Conservation (phyloP, 495 filamentous ascomycete genomes). For the Lasiosphaeria hispida region DNA sequence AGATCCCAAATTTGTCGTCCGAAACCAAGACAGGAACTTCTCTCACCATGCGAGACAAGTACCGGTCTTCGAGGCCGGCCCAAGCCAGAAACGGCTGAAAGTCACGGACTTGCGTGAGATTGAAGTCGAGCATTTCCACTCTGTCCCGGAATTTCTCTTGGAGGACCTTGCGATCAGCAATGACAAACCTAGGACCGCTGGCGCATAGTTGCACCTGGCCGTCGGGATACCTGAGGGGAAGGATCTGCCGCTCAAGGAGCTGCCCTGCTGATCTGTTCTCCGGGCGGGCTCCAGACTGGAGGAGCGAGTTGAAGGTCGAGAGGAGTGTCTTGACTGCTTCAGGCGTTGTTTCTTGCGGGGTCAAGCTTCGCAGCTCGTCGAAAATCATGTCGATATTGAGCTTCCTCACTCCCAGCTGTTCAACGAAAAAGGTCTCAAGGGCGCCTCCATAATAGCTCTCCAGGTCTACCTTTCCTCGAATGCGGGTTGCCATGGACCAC, state of each 20-base stretch:
- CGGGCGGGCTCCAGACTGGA: not conserved
- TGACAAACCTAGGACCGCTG: slow-evolving; percentile 26
- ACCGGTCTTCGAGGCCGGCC: slow-evolving; percentile 30
- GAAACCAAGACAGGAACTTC: slow-evolving; percentile 30
- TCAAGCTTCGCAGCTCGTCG: slow-evolving; percentile 30
- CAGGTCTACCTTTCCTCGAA: slow-evolving; percentile 28
- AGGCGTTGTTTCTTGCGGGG: not conserved
- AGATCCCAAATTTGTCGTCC: slow-evolving; percentile 20
- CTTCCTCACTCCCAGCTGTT: slow-evolving; percentile 26
- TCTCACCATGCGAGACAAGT: slow-evolving; percentile 33
- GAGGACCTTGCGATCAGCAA: slow-evolving; percentile 35
- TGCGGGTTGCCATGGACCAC: not conserved
- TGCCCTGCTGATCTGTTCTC: not conserved
- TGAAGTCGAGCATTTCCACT: slow-evolving; percentile 38
- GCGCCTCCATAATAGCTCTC: slow-evolving; percentile 24
- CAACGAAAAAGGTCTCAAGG: slow-evolving; percentile 34
- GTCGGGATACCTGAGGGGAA: slow-evolving; percentile 2
- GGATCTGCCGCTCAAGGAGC: slow-evolving; percentile 3
- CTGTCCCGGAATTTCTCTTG: slow-evolving; percentile 23
- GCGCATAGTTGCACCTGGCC: slow-evolving; percentile 13
- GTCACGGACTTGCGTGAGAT: slow-evolving; percentile 27
- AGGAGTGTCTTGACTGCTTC: not conserved
- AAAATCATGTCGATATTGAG: slow-evolving; percentile 32
- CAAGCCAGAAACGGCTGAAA: slow-evolving; percentile 36
- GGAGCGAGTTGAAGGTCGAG: slow-evolving; percentile 1